Base-by-base conservation (phyloP, 2,329 filamentous ascomycete species). In the Cadophora sp. region DNA sequence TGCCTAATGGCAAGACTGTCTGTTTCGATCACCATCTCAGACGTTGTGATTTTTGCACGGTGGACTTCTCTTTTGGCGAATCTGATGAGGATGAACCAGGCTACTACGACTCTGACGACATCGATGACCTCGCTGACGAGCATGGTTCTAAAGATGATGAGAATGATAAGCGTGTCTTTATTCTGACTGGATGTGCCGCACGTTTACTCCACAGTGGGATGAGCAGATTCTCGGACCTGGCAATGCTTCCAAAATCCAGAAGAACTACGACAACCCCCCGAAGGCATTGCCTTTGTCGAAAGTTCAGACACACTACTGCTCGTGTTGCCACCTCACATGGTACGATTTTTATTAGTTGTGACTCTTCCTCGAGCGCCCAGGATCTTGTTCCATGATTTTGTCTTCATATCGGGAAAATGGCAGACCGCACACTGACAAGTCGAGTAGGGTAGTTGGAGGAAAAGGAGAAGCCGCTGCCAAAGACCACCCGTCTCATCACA, bases 401-500 rank as follows among this genome's bases (percentile, higher is more conserved):
- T n/a, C n/a, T n/a, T n/a, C n/a, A n/a, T n/a, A n/a, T n/a, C n/a
- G n/a, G n/a, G n/a, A n/a, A n/a, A n/a, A n/a, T n/a, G n/a, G n/a
- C 11, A 6, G 31, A 34, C 31, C 31, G 31, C 31, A 34, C 31
- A 34, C 31, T 34, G 11, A 34, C 11, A 6, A 11, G 11, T 34
- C 31, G 31, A 34, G 11, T 11, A 34, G 63, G 63, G 51, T 68
- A 12, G 50, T 68, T 58, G 67, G 67, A 63, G 40, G 62, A 37
- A 58, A n/a, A 51, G 62, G 63, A 31, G 50, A 60, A 63, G 50
- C 50, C 29, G 58, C 63, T 62, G 67, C 59, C 37, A 56, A 27
- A 66, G 26, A 16, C 40, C 63, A 68, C 29, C 63, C 67, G 50
- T 66, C 58, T 31, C 67, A 68, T 46, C 50, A 59, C n/a, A 68